Evolutionary conservation across 306 rosid genomes (phyloP), one percentile per base, ranked within the genome.

Genomic region (Prunus davidiana): DNA sequence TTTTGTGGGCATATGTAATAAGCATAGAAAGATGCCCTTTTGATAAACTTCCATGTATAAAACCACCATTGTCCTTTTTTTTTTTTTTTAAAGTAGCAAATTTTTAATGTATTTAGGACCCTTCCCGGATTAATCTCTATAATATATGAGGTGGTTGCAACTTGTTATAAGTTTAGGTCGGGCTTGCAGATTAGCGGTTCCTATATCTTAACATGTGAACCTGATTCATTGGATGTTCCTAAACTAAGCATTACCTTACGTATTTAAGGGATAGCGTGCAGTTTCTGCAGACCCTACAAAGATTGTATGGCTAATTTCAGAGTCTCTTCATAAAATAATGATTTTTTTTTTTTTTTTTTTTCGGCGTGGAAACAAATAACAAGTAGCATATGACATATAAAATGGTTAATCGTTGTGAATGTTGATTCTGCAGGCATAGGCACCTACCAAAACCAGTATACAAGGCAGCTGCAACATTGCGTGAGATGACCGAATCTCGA

Each of bases 391-490:
- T 64, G 47, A 34, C 14, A 32, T 24, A 12, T 16, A 64, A 64
- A 34, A 64, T 9, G 46, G 69, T 34, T 3, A 64, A 62, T 7
- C n/a, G 43, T 54, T 58, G 25, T 47, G 27, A 22, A 71, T 78
- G 68, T 45, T 84, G 69, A 16, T 66, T 81, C 18, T 64, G 71
- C 84, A 89, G 97, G 85, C 97, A 95, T 62, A 87, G 93, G 73
- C 97, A 89, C 75, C 66, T 92, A 55, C 97, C 99, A 0, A 87
- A 47, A 72, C 90, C 97, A 27, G 85, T 95, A 84, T 91, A 71
- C 90, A 92, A 90, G 83, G 93, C 96, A 2, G 38, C 81, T 11
- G 67, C 60, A 8, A 86, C 83, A 43, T 67, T 86, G 67, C 97
- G 93, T 24, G 79, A 76, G n/a, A 84, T 86, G 78, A 68, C 76